Evolutionary conservation across 1,284 basidiomycete species (phyloP).

Genomic region (Malassezia vespertilionis): DNA sequence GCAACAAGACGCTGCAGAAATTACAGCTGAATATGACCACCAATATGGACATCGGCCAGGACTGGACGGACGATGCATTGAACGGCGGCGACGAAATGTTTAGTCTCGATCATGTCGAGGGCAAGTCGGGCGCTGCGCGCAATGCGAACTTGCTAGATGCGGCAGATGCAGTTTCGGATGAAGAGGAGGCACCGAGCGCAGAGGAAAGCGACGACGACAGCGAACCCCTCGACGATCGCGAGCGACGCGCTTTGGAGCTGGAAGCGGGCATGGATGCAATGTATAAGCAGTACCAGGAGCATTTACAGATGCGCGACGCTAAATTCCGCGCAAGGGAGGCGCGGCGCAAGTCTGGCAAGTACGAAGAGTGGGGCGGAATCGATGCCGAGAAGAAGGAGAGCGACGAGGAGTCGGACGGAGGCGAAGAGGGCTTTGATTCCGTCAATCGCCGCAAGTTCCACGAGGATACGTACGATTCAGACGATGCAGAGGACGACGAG

Average conservation of each 20-base stretch:
- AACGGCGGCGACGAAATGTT: conserved; percentile 32
- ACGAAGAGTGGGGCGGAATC: conserved; percentile 45
- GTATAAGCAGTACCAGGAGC: conserved; percentile 76
- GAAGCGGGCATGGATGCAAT: conserved; percentile 76
- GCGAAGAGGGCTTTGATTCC: conserved; percentile 61
- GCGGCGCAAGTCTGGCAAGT: conserved; percentile 59
- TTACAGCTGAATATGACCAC: conserved; percentile 97
- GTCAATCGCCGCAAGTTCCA: conserved; percentile 58
- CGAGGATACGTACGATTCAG: conserved; percentile 53
- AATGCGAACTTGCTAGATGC: conserved; percentile 12
- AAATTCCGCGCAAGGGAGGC: conserved; percentile 81
- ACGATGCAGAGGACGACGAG: conserved; percentile 49
- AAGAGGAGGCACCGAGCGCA: conserved; percentile 50
- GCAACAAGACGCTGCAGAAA: conserved; percentile 74
- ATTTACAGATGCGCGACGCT: conserved; percentile 70
- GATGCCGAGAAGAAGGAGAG: conserved; percentile 30
- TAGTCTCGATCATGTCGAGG: conserved; percentile 28
- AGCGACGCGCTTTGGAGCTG: conserved; percentile 52
- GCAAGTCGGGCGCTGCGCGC: conserved; percentile 16
- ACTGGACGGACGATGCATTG: conserved; percentile 49
- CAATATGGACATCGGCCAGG: conserved; percentile 85
- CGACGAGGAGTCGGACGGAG: conserved; percentile 46
- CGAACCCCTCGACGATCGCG: conserved; percentile 50
- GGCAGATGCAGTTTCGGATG: conserved; percentile 6
- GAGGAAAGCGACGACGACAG: conserved; percentile 51